phyloP scores from a whole-genome alignment of 441 rosid species.

The Populus hybrid region DNA sequence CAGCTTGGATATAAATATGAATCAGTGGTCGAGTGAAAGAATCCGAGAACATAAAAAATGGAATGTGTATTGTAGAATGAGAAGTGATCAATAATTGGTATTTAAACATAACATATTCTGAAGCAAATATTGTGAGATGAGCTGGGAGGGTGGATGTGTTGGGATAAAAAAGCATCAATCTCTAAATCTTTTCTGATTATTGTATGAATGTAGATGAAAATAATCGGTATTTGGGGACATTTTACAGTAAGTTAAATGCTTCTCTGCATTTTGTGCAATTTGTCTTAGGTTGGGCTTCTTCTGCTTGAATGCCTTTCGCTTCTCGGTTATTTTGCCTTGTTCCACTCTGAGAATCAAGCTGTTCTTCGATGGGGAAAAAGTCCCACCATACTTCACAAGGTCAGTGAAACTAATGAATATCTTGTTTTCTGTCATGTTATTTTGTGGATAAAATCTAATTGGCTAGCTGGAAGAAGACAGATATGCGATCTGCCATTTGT shows the following conservation, averaged over 20 bases:
- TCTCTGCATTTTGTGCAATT: not conserved
- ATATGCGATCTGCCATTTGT: conserved; percentile 79
- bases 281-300: conserved; percentile 60
- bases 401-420: conserved; percentile 21
- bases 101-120: not conserved
- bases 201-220: not conserved
- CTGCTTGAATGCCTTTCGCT: conserved; percentile 67
- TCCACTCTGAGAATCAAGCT: conserved; percentile 73
- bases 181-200: not conserved
- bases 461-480: conserved; percentile 34
- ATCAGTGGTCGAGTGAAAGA: not conserved
- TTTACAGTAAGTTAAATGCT: conserved; percentile 5
- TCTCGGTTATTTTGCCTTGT: conserved; percentile 69
- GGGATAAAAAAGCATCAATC: not conserved
- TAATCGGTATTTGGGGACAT: not conserved
- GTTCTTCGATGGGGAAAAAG: conserved; percentile 85
- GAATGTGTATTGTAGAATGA: not conserved
- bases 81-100: not conserved
- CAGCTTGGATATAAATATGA: not conserved
- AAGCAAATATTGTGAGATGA: not conserved
- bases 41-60: not conserved
- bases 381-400: conserved; percentile 88
- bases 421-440: not conserved
- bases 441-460: conserved; percentile 24
- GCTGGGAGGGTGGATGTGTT: not conserved